phyloP scores from a whole-genome alignment of 257 asterid species.

The Craterostigma plantagineum region DNA sequence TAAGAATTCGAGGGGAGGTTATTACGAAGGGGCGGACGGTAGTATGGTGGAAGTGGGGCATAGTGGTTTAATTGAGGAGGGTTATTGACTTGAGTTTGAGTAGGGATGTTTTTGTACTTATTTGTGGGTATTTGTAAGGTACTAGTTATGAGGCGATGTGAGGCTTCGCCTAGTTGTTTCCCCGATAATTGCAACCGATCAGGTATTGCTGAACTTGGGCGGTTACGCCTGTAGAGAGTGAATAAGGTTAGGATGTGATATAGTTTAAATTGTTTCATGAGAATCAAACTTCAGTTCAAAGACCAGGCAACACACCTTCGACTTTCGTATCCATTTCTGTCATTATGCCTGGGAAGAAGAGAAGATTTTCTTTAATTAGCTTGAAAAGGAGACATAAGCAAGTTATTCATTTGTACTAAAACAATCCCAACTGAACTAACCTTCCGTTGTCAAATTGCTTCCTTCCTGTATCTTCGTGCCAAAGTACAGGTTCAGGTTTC shows the following conservation, averaged over 20 bases:
- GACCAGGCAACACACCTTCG: no score
- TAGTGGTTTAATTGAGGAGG: slow-evolving; percentile 9
- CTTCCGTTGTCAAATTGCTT: slow-evolving; percentile 42
- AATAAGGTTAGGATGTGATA: no score
- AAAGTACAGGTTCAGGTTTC: slow-evolving; percentile 69
- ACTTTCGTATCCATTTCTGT: neutral
- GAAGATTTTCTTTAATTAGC: neutral
- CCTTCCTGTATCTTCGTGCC: slow-evolving; percentile 96
- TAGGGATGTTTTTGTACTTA: slow-evolving; percentile 17
- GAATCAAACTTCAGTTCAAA: no score
- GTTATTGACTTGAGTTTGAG: slow-evolving; percentile 18
- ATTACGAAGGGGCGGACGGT: neutral
- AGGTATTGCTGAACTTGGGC: no score
- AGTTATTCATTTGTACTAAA: neutral
- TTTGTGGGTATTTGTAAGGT: slow-evolving; percentile 38
- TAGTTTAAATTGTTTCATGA: no score
- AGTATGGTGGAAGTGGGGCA: no score
- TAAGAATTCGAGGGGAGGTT: no score
- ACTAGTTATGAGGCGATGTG: slow-evolving; percentile 69
- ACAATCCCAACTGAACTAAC: neutral
- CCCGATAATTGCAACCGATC: slow-evolving; percentile 32
- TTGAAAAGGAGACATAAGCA: neutral
- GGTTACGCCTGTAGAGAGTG: no score
- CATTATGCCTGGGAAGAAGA: neutral
- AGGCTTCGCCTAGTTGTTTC: slow-evolving; percentile 79